A percentile compares a stretch with the other conserved stretches of the same genome.
Conservation (phyloP, 2,329 filamentous ascomycete species). For the Elsinoe ampelina region DNA sequence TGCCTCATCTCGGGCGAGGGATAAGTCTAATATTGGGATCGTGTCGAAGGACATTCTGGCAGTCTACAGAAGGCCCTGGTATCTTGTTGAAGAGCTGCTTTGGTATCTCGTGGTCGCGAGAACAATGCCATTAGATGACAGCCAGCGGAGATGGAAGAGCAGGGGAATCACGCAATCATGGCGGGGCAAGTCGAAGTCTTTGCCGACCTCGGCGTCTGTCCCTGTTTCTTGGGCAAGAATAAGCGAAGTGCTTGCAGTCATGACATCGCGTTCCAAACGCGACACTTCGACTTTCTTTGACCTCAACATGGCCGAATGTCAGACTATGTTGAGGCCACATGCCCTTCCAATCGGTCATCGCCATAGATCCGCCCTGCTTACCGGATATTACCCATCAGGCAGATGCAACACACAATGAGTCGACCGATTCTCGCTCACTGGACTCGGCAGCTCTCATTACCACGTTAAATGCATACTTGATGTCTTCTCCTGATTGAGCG, state of each 20-base stretch:
- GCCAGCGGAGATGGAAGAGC: background rate
- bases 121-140: background rate
- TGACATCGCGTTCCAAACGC: background rate
- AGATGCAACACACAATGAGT: too few species aligned
- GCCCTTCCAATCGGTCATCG: too few species aligned
- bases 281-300: background rate
- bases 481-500: background rate
- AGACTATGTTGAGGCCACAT: too few species aligned
- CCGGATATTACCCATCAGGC: too few species aligned
- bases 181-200: background rate
- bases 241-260: slow-evolving; percentile 3
- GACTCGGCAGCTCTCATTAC: background rate
- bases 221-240: background rate
- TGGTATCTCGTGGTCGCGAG: too few species aligned
- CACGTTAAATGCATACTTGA: background rate
- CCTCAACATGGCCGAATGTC: background rate
- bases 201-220: background rate
- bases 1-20: slow-evolving; percentile 50
- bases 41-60: slow-evolving; percentile 47
- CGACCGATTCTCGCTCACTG: too few species aligned
- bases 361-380: too few species aligned
- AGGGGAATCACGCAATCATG: background rate
- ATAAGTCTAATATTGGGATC: slow-evolving; percentile 70
- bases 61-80: too few species aligned
- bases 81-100: too few species aligned